These are phyloP conservation scores for Fraxinus pennsylvanica DNA, from an alignment of 257 asterid species.

Conservation along the genomic window DNA sequence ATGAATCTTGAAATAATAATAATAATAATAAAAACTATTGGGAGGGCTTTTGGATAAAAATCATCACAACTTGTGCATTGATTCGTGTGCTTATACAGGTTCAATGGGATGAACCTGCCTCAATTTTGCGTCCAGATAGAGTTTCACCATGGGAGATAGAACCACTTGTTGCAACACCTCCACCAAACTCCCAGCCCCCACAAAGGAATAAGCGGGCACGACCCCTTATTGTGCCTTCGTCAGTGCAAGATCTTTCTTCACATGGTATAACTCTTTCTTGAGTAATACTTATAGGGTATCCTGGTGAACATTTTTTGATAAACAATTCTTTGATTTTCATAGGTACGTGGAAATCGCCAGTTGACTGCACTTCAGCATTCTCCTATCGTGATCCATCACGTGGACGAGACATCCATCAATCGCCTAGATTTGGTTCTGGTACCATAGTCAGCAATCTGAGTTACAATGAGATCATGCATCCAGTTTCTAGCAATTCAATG, in stretches of 20 bases:
- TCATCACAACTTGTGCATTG: background rate
- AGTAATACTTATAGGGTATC: conserved; percentile 8
- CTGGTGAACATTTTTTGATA: conserved; percentile 2
- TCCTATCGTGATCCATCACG: conserved; percentile 50
- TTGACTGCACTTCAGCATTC: conserved; percentile 55
- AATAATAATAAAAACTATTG: conserved; percentile 2
- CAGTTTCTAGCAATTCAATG: conserved; percentile 37
- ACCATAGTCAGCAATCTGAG: conserved; percentile 42
- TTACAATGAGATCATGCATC: conserved; percentile 41
- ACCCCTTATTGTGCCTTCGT: conserved; percentile 57
- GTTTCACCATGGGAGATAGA: conserved; percentile 97
- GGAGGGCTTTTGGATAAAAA: conserved; percentile 6
- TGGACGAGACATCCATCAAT: conserved; percentile 48
- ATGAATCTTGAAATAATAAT: background rate
- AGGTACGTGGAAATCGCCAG: conserved; percentile 75
- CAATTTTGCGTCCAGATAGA: conserved; percentile 79
- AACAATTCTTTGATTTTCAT: conserved; percentile 23
- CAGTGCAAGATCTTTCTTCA: conserved; percentile 65
- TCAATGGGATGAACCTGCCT: conserved; percentile 98
- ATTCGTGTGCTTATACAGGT: conserved; percentile 55
- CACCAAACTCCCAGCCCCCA: conserved; percentile 71
- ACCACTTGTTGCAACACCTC: conserved; percentile 66
- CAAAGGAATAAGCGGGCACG: conserved; percentile 90
- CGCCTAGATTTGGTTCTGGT: conserved; percentile 57
- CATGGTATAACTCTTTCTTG: conserved; percentile 47